Evolutionary conservation across 2,329 filamentous ascomycete species (phyloP).

Genomic region (Colletotrichum eleusines): DNA sequence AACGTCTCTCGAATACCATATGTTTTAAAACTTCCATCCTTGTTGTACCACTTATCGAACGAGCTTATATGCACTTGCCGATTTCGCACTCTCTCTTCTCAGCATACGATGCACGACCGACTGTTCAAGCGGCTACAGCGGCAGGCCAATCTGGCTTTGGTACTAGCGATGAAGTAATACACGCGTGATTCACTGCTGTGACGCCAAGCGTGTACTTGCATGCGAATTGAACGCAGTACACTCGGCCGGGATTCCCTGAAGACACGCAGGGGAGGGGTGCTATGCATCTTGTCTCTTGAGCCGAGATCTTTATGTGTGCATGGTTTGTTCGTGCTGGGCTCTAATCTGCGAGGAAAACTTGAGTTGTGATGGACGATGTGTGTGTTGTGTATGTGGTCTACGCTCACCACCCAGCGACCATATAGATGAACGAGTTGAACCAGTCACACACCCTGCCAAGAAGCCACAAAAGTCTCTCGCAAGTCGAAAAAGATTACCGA

Average conservation of each 20-base stretch:
- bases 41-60: no score
- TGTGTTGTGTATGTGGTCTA: background rate
- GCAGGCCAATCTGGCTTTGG: background rate
- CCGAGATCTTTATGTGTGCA: no score
- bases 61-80: background rate
- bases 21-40: slow-evolving; percentile 9
- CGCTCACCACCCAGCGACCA: background rate
- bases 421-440: background rate
- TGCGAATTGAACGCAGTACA: background rate
- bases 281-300: background rate
- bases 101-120: background rate
- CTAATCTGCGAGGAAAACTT: background rate
- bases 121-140: background rate
- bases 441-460: background rate
- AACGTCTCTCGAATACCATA: slow-evolving; percentile 17
- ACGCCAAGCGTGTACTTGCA: background rate
- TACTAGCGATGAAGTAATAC: background rate
- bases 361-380: background rate
- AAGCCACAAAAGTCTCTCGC: background rate
- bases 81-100: background rate
- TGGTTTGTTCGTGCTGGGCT: background rate
- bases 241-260: background rate
- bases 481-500: background rate
- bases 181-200: background rate
- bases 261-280: background rate